phyloP scores from a whole-genome alignment of 2,329 filamentous ascomycete species.

The Trichoderma simmonsii region DNA sequence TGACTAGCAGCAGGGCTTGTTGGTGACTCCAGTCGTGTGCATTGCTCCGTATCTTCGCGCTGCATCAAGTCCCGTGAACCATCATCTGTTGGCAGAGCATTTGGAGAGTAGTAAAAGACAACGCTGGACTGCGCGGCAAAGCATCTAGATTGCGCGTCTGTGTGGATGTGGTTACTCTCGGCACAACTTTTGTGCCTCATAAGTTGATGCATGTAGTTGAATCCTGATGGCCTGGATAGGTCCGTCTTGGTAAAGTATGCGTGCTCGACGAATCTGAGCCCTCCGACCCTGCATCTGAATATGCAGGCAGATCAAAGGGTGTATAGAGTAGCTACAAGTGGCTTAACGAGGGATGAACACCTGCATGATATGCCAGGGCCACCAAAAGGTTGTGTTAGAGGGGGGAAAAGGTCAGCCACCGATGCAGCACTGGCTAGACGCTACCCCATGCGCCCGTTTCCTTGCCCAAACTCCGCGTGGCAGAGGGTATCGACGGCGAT shows the following conservation, averaged over 20 bases:
- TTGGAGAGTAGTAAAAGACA: not conserved
- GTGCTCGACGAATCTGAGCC: constrained; percentile 3
- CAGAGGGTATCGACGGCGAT: constrained; percentile 16
- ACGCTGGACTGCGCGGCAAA: not conserved
- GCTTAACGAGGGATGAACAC: constrained; percentile 15
- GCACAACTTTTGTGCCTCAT: not conserved
- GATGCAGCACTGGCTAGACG: not conserved
- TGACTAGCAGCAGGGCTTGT: not conserved
- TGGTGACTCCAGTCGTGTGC: not conserved
- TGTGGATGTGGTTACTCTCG: not conserved
- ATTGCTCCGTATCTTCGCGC: not conserved
- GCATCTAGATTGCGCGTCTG: not conserved
- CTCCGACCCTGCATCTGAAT: not conserved
- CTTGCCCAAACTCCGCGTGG: constrained; percentile 9
- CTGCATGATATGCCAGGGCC: constrained; percentile 20
- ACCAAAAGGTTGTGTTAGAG: not conserved
- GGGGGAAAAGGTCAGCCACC: not conserved
- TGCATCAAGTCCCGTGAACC: not conserved
- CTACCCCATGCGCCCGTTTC: constrained; percentile 2
- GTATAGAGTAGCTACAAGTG: constrained; percentile 12
- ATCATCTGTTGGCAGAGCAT: not conserved
- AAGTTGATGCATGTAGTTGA: not conserved
- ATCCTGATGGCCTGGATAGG: not conserved
- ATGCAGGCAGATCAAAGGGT: constrained; percentile 16
- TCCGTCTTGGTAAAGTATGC: not conserved